A percentile compares a stretch with the other conserved stretches of the same genome.
Conservation (phyloP, 2,329 filamentous ascomycete genomes). For the Nannizziopsis barbatae region DNA sequence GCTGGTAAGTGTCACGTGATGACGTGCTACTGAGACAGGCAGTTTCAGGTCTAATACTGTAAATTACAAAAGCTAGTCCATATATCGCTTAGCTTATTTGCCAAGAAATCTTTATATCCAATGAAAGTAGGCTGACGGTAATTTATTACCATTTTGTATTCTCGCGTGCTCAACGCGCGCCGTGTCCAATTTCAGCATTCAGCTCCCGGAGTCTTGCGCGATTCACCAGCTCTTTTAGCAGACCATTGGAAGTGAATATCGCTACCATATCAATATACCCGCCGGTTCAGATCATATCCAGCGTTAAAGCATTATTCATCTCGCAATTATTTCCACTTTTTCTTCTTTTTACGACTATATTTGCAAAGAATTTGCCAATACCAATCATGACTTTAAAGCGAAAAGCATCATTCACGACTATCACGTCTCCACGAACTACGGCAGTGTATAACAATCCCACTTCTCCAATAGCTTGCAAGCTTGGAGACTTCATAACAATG, state of each 20-base stretch:
- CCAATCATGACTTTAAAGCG: constrained; percentile 45
- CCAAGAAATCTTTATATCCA: background rate
- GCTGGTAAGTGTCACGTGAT: no score
- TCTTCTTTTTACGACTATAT: background rate
- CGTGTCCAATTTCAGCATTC: background rate
- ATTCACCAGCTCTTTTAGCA: background rate
- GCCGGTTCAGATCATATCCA: background rate
- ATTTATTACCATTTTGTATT: constrained; percentile 3
- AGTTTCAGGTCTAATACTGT: background rate
- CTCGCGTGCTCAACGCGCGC: constrained; percentile 7
- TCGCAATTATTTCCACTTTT: background rate
- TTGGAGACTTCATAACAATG: constrained; percentile 22
- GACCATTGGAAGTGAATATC: background rate
- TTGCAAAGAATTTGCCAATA: background rate
- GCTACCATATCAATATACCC: constrained; percentile 5
- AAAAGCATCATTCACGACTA: constrained; percentile 44
- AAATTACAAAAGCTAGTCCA: background rate
- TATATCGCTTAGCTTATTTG: background rate
- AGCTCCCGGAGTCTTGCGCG: background rate
- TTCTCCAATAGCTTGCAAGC: constrained; percentile 18
- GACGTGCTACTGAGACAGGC: no score
- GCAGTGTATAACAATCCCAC: constrained; percentile 21
- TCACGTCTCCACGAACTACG: constrained; percentile 34
- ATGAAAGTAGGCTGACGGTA: background rate
- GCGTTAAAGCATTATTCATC: background rate